Base-by-base conservation (phyloP, 495 filamentous ascomycete genomes). In the Penicillium desertorum region DNA sequence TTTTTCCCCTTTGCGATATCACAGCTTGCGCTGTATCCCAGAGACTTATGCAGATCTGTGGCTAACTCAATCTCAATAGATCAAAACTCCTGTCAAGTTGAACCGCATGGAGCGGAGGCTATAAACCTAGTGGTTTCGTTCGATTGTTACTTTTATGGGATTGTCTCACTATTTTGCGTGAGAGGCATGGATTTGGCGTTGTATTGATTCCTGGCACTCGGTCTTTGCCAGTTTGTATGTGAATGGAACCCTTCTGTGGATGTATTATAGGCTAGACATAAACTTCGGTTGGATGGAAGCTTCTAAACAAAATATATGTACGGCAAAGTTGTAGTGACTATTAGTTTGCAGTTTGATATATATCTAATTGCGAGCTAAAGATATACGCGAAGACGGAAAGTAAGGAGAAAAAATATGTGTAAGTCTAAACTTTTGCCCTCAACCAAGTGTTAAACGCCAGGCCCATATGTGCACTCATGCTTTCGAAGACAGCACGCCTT, bases 61-160 rank as follows among this genome's bases (percentile, higher is more conserved):
- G 34, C 54, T 63, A 55, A 63, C 32, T 1, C 23, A 48, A 20
- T 25, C 42, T 45, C 19, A 39, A 54, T 60, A 91, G 84, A 94
- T 87, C 69, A 73, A 79, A 69, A 95, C 84, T 20, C 86, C 91
- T 23, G 81, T 77, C 71, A 90, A 84, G 68, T 73, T 97, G 68
- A 98, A 98, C 76, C 82, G 71, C 61, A 77, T 96, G 47, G 87
- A 92, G 55, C 80, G 91, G 66, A 75, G 76, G 63, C 79, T 81
- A 16, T 82, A 62, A 78, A 52, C 65, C 54, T 42, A 57, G 59
- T 9, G 47, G 19, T 45, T 20, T 17, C 19, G 23, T 47, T 14
- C 22, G 44, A 34, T 61, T 41, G 30, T 60, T 60, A 36, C 25
- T 59, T 47, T 51, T 54, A 54, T 65, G 55, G 60, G 51, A 62